Evolutionary conservation across 306 rosid genomes (phyloP), one percentile per base, ranked within the genome.

Genomic region (Acacia melanoxylon): DNA sequence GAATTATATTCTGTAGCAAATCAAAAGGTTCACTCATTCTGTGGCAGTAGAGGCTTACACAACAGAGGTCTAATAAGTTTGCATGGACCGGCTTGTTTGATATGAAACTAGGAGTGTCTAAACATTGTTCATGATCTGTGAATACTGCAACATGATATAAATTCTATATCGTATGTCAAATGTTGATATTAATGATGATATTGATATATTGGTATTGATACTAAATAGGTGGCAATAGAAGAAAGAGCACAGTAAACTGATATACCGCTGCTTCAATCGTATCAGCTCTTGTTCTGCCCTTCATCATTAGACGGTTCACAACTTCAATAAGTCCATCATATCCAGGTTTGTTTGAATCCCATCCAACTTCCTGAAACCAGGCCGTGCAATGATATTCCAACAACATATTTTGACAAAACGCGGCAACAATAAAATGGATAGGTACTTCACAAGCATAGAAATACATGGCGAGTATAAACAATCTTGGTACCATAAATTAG

Each of bases 271-370:
- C 94, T 75, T 93, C 91, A 74, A 89, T 83, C 59, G 95, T 89
- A 75, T 89, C 86, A 10, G 92, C 86, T 83, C 91, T 93, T 46
- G 90, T 68, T 37, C 78, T 91, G 77, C 89, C 93, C 59, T 85
- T 91, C 85, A 92, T 91, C 85, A 94, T 87, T 22, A 93, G 83
- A 81, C 87, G 91, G 67, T 92, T 93, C 6, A 87, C 98, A 49
- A 93, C 97, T 74, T 95, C 97, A 65, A 93, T 88, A 11, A 95
- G 89, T 87, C 99, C 99, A 75, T 87, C 94, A 58, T 93, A 95
- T 77, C 99, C 99, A 27, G 87, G 67, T 81, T 89, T 91, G 59
- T 86, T 78, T 0, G 99, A 95, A 83, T 91, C 97, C 98, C 97
- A 95, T 67, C 98, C 95, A 51, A 93, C 93, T 66, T 93, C 94